phyloP scores from a whole-genome alignment of 129 eudicot genomes.

The Helianthus tuberosus region DNA sequence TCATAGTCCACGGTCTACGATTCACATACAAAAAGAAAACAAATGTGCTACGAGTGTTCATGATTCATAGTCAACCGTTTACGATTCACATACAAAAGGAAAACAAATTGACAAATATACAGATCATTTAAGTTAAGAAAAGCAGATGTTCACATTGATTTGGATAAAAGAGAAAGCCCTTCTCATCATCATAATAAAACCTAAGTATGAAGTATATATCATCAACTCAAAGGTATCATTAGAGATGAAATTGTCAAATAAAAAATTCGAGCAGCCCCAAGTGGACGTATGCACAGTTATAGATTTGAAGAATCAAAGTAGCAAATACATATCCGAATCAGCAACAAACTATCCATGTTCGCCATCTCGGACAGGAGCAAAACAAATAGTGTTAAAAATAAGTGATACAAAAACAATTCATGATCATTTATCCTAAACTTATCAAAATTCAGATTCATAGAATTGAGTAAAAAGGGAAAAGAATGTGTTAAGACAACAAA shows the following conservation, averaged over 20 bases:
- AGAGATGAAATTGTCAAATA: neutral
- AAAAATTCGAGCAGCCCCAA: neutral
- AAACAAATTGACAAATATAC: neutral
- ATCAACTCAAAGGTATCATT: neutral
- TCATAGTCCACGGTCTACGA: neutral
- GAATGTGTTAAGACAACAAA: neutral
- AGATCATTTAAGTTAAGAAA: neutral
- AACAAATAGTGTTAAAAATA: neutral
- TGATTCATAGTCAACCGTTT: neutral
- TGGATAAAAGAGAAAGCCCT: neutral
- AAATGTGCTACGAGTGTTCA: neutral
- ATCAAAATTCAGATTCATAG: conserved; percentile 5
- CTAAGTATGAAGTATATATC: neutral
- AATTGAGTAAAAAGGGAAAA: neutral
- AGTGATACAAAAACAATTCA: neutral
- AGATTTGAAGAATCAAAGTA: neutral
- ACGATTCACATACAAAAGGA: neutral
- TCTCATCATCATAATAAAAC: neutral
- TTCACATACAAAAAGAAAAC: neutral
- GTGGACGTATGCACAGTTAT: neutral
- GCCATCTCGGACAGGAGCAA: neutral
- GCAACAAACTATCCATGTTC: neutral
- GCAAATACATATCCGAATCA: neutral
- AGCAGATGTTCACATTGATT: neutral
- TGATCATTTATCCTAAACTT: neutral